Evolutionary conservation across 805 yeast species (phyloP).

Genomic region (Priceomyces castillae): DNA sequence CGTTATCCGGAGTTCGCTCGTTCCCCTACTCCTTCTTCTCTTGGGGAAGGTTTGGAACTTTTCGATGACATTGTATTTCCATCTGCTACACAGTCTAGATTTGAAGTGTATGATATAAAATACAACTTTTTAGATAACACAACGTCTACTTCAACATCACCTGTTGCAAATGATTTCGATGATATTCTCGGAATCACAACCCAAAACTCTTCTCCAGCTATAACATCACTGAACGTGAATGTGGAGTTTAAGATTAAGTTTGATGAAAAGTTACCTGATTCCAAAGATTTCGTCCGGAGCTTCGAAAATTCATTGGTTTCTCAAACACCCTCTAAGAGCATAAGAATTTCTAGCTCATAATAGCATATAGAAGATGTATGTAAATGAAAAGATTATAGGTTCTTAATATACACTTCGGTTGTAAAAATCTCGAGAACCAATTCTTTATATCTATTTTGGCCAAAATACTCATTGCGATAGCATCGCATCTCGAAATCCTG

Average conservation of each 20-base stretch:
- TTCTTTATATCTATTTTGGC: too few species aligned
- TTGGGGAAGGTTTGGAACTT: constrained; percentile 20
- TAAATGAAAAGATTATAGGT: constrained; percentile 1
- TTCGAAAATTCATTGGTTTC: constrained; percentile 34
- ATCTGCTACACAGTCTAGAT: constrained; percentile 33
- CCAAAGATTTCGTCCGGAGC: constrained; percentile 32
- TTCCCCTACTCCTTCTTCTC: constrained; percentile 27
- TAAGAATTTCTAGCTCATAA: constrained; percentile 4
- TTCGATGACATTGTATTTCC: constrained; percentile 40
- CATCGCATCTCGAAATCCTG: too few species aligned
- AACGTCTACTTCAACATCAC: constrained; percentile 3
- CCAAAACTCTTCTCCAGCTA: constrained; percentile 7
- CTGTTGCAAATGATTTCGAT: constrained; percentile 22
- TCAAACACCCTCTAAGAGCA: constrained; percentile 25
- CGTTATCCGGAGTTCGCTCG: constrained; percentile 36
- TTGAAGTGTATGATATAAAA: constrained; percentile 27
- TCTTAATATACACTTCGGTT: background rate
- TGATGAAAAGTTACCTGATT: constrained; percentile 31
- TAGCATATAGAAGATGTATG: constrained; percentile 1
- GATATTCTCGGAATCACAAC: constrained; percentile 29
- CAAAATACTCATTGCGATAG: too few species aligned
- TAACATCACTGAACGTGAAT: constrained; percentile 17
- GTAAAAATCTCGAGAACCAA: too few species aligned
- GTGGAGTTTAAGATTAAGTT: constrained; percentile 35
- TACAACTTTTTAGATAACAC: constrained; percentile 21